phyloP scores from a whole-genome alignment of 345 rosid species.

The Cardiospermum halicacabum region DNA sequence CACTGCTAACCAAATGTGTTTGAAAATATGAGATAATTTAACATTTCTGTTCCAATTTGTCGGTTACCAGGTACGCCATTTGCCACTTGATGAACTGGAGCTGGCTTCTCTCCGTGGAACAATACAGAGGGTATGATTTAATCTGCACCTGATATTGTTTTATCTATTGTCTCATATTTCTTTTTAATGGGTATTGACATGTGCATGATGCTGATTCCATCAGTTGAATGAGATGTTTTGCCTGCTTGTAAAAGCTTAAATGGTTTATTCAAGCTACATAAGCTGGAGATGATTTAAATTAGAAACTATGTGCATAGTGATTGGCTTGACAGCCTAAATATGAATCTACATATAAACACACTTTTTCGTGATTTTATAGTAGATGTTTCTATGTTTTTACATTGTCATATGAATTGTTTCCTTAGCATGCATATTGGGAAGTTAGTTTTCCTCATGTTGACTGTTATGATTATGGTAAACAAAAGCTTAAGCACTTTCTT shows the following conservation, averaged over 20 bases:
- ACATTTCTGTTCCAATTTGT: conserved; percentile 14
- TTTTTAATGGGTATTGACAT: not conserved
- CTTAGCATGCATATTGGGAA: not conserved
- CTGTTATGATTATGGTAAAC: not conserved
- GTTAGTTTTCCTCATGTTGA: not conserved
- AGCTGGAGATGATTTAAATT: not conserved
- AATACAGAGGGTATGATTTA: conserved; percentile 64
- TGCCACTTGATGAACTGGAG: conserved; percentile 96
- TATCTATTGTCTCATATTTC: not conserved
- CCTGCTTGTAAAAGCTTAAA: not conserved
- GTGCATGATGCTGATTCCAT: not conserved
- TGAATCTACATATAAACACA: not conserved
- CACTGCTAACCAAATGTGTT: not conserved
- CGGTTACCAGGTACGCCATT: conserved; percentile 68
- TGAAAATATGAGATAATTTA: conserved; percentile 5
- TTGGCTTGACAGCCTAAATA: not conserved
- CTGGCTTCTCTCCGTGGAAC: conserved; percentile 93
- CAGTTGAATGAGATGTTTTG: not conserved
- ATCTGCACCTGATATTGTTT: not conserved
- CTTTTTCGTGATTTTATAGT: not conserved
- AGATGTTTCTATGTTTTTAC: not conserved
- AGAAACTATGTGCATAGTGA: not conserved
- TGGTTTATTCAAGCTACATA: too few species aligned
- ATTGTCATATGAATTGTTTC: too few species aligned
- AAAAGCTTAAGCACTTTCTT: not conserved